phyloP scores from a whole-genome alignment of 2,329 filamentous ascomycete genomes.

The Cordyceps tenuipes region DNA sequence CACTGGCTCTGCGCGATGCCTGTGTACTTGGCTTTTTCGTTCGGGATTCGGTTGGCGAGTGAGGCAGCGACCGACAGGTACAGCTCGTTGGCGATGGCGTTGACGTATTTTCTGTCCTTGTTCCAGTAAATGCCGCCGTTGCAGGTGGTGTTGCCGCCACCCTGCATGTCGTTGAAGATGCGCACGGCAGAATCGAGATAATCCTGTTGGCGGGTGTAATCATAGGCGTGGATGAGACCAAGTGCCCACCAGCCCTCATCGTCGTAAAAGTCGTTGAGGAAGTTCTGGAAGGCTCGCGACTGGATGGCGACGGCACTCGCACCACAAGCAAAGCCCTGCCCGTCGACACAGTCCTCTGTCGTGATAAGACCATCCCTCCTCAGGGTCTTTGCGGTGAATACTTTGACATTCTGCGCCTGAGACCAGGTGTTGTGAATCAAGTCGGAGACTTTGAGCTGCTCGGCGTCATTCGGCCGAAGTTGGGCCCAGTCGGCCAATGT shows the following conservation, averaged over 20 bases:
- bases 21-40: slow-evolving; percentile 31
- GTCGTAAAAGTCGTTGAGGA: slow-evolving; percentile 48
- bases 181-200: slow-evolving; percentile 45
- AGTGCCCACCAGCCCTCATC: slow-evolving; percentile 57
- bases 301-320: neutral
- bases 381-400: slow-evolving; percentile 31
- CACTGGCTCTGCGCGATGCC: slow-evolving; percentile 41
- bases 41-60: slow-evolving; percentile 40
- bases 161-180: slow-evolving; percentile 50
- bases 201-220: slow-evolving; percentile 39
- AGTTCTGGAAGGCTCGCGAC: slow-evolving; percentile 26
- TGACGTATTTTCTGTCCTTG: slow-evolving; percentile 42
- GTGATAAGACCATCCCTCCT: slow-evolving; percentile 26
- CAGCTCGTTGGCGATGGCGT: slow-evolving; percentile 50
- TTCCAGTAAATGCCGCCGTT: slow-evolving; percentile 50
- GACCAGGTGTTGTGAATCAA: slow-evolving; percentile 37
- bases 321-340: neutral
- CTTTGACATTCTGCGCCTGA: slow-evolving; percentile 33
- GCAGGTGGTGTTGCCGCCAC: slow-evolving; percentile 38
- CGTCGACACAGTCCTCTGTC: slow-evolving; percentile 29
- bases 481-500: slow-evolving; percentile 47
- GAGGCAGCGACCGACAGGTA: slow-evolving; percentile 45
- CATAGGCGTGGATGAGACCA: slow-evolving; percentile 48
- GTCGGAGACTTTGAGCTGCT: slow-evolving; percentile 30
- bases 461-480: slow-evolving; percentile 26